Base-by-base conservation (phyloP, 2,329 filamentous ascomycete genomes). In the Scytalidium lignicola region DNA sequence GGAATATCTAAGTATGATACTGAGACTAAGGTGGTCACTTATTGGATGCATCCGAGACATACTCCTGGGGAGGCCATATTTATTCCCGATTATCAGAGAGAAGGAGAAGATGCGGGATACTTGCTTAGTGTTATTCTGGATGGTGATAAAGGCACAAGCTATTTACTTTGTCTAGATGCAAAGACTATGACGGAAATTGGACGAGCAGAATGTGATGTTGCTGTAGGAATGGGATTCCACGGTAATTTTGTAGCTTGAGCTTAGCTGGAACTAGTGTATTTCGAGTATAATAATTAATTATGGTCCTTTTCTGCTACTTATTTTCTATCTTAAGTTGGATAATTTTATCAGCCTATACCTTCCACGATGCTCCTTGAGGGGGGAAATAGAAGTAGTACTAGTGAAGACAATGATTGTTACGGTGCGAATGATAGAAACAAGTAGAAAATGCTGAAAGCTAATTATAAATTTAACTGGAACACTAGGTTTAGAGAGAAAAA, bases 41-140 rank as follows among this genome's bases (percentile, higher is more conserved):
- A 77, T 51, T 89, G 85, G 85, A 71, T 76, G 10, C 72, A 71
- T 0, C 70, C 71, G 0, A 62, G 68, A 1, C 83, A 88, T 57
- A 84, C 82, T 0, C 85, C 86, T 0, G 80, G 85, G 1, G 86
- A 89, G 64, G 73, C 84, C 0, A 80, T 89, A 26, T 89, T 88
- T 53, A 72, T 90, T 1, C 68, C 75, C 1, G 67, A 74, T 26
- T 78, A 78, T 0, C 65, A 69, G 12, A 69, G 65, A 1, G 57
- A 58, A 2, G 72, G 69, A 0, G 83, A 87, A 60, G 85, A 88
- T 56, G 80, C 82, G 48, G 83, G 83, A 0, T 75, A 82, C 1
- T 49, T 87, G 18, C 60, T 87, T 49, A 79, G 71, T 43, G 75
- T 88, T 1, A 78, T 88, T 3, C 70, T 88, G 2, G 80, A 89